Percentiles rank a stretch among this genome's conserved stretches.
Conservation (phyloP, 208 protist genomes). For the Acanthamoeba culbertsoni region DNA sequence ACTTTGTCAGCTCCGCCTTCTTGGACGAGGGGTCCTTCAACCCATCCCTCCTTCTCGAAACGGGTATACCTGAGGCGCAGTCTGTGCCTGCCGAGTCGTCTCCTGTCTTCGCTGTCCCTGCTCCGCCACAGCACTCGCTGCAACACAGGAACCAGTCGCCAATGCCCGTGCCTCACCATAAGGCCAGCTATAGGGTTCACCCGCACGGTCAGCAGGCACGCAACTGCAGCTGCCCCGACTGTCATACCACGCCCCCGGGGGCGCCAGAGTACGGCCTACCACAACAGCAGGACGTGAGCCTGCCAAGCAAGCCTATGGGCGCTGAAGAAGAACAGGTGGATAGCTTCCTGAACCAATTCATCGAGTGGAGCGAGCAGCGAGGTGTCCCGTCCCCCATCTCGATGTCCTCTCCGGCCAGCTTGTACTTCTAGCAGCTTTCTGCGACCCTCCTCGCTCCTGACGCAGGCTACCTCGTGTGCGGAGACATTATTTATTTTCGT, state of each 20-base stretch:
- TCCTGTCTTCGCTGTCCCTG: neutral
- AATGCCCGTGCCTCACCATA: neutral
- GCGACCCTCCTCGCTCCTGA: neutral
- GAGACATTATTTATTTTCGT: no score
- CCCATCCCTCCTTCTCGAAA: neutral
- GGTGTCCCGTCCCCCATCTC: neutral
- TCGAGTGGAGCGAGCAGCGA: slow-evolving; percentile 20
- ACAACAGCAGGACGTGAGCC: neutral
- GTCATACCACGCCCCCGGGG: neutral
- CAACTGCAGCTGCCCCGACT: neutral
- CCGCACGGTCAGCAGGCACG: neutral
- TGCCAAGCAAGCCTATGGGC: neutral
- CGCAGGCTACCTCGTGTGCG: no score
- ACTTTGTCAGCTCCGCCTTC: slow-evolving; percentile 14
- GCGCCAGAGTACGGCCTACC: neutral
- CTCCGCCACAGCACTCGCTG: neutral
- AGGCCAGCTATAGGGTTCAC: neutral
- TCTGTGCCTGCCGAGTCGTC: neutral
- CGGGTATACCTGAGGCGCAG: neutral
- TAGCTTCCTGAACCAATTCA: neutral
- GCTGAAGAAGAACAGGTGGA: neutral
- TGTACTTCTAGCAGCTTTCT: neutral
- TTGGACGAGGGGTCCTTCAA: neutral
- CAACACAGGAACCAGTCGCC: neutral
- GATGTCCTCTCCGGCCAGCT: neutral